These are phyloP conservation scores for Amanita thiersii DNA, from an alignment of 768 basidiomycete species.

Conservation along the genomic window DNA sequence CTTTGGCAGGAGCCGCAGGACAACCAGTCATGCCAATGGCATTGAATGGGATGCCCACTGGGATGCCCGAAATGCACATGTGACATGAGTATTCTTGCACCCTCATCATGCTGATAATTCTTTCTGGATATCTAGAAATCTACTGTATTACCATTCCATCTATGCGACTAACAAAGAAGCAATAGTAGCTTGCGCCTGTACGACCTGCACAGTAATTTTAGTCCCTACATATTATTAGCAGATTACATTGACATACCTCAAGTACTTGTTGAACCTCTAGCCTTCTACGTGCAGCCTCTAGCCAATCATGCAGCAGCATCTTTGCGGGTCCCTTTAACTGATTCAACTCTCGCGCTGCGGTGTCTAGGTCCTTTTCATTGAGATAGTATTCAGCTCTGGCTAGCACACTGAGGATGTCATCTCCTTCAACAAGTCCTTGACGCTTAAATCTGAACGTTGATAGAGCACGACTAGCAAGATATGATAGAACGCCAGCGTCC, in stretches of 20 bases:
- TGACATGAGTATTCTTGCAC: slow-evolving; percentile 2
- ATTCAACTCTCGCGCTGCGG: slow-evolving; percentile 86
- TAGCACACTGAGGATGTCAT: slow-evolving; percentile 81
- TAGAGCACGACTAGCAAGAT: slow-evolving; percentile 73
- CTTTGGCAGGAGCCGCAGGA: slow-evolving; percentile 34
- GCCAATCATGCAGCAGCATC: slow-evolving; percentile 75
- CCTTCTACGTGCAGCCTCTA: slow-evolving; percentile 79
- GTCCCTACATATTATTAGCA: slow-evolving; percentile 2
- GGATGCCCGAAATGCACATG: slow-evolving; percentile 9
- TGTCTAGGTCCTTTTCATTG: slow-evolving; percentile 88
- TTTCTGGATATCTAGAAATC: slow-evolving; percentile 12
- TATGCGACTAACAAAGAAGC: slow-evolving; percentile 72
- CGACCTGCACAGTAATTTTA: slow-evolving; percentile 41
- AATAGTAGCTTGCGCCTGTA: slow-evolving; percentile 78
- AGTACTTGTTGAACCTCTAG: slow-evolving; percentile 90
- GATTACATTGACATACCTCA: slow-evolving; percentile 42
- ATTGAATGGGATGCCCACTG: slow-evolving; percentile 4
- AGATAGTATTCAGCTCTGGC: slow-evolving; percentile 85
- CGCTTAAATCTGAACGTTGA: slow-evolving; percentile 74
- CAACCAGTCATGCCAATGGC: neutral
- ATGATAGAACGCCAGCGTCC: slow-evolving; percentile 82
- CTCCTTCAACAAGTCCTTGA: slow-evolving; percentile 70
- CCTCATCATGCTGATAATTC: slow-evolving; percentile 4
- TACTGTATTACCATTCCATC: slow-evolving; percentile 18
- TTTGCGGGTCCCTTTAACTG: slow-evolving; percentile 80